These are phyloP conservation scores for Neurospora tetrasperma DNA, from an alignment of 495 filamentous ascomycete species.

Conservation along the genomic window DNA sequence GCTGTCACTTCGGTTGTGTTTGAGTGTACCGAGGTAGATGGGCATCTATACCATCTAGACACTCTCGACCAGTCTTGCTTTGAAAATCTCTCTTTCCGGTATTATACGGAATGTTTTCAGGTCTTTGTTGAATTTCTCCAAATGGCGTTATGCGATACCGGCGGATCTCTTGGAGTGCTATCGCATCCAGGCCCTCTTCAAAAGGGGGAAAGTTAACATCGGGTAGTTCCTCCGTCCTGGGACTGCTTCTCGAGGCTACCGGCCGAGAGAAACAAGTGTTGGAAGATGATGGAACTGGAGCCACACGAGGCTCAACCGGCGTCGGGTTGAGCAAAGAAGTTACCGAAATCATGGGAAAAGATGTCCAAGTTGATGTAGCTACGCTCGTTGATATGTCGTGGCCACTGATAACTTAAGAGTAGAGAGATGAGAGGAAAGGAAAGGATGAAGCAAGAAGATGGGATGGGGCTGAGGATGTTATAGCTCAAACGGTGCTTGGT, in stretches of 20 bases:
- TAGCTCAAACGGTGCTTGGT: constrained; percentile 29
- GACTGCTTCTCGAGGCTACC: constrained; percentile 12
- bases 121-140: constrained; percentile 56
- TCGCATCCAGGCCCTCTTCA: constrained; percentile 45
- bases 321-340: constrained; percentile 52
- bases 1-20: neutral
- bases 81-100: constrained; percentile 85
- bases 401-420: constrained; percentile 9
- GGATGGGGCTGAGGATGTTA: constrained; percentile 14
- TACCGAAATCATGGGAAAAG: constrained; percentile 42
- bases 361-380: neutral
- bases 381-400: neutral
- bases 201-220: constrained; percentile 55
- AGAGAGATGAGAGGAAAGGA: constrained; percentile 17
- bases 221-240: constrained; percentile 42
- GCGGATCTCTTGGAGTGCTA: constrained; percentile 43
- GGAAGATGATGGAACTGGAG: constrained; percentile 12
- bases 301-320: constrained; percentile 26
- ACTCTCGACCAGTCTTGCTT: constrained; percentile 73
- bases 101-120: constrained; percentile 80
- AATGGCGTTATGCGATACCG: constrained; percentile 56
- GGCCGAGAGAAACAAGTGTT: constrained; percentile 14
- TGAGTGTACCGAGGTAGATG: neutral
- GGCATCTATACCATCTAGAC: constrained; percentile 63
- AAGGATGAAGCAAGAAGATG: constrained; percentile 10